These are phyloP conservation scores for Geotrichum ghanense DNA, from an alignment of 805 yeast species.

Conservation along the genomic window DNA sequence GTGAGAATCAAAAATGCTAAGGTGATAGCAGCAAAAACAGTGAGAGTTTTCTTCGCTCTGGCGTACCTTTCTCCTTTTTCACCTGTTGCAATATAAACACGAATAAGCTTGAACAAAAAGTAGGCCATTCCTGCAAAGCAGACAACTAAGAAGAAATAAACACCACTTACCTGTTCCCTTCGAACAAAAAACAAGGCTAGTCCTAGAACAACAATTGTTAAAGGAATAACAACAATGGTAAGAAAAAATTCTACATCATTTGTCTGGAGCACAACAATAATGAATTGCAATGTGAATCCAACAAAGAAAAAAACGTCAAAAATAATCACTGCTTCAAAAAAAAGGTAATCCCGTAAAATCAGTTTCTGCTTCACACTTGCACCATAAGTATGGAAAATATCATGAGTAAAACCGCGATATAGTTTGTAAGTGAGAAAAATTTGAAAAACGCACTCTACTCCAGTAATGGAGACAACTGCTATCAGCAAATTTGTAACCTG, in stretches of 20 bases:
- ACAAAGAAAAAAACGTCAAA: conserved; percentile 38
- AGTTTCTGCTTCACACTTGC: conserved; percentile 32
- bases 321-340: conserved; percentile 30
- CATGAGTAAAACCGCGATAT: conserved; percentile 34
- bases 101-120: conserved; percentile 35
- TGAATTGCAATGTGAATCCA: conserved; percentile 39
- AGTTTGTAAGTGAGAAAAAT: conserved; percentile 25
- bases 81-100: conserved; percentile 34
- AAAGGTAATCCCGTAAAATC: conserved; percentile 22
- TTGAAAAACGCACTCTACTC: conserved; percentile 27
- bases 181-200: conserved; percentile 29
- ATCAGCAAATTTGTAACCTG: conserved; percentile 28
- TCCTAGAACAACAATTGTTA: conserved; percentile 30
- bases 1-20: conserved; percentile 29
- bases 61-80: conserved; percentile 28
- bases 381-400: conserved; percentile 35
- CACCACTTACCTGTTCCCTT: conserved; percentile 25
- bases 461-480: conserved; percentile 33
- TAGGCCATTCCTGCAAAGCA: conserved; percentile 34
- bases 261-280: conserved; percentile 32
- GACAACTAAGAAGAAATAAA: conserved; percentile 22
- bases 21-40: conserved; percentile 35
- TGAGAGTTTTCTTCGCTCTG: conserved; percentile 35
- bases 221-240: conserved; percentile 35
- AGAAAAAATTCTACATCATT: conserved; percentile 35